phyloP scores from a whole-genome alignment of 2,329 filamentous ascomycete species.

The Hymenoscyphus repandus region DNA sequence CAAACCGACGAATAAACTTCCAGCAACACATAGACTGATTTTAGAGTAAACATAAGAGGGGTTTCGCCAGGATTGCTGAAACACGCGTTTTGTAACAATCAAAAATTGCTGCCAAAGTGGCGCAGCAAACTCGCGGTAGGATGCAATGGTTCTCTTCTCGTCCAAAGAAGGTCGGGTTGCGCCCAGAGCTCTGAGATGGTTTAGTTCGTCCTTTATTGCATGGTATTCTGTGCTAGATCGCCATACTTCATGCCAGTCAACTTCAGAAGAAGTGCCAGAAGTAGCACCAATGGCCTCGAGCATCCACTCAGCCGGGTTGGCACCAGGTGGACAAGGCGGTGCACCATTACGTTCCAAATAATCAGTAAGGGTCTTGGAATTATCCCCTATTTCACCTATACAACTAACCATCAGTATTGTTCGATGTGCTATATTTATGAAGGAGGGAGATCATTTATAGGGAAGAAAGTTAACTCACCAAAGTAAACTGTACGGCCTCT shows the following conservation, averaged over 20 bases:
- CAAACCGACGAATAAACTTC: constrained; percentile 47
- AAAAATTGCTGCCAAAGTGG: constrained; percentile 51
- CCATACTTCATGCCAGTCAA: constrained; percentile 60
- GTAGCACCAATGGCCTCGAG: constrained; percentile 48
- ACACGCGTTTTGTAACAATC: constrained; percentile 51
- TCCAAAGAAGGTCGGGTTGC: constrained; percentile 33
- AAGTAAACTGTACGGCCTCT: constrained; percentile 55
- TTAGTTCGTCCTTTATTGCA: constrained; percentile 18
- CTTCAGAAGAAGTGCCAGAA: constrained; percentile 53
- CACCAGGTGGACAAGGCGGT: constrained; percentile 54
- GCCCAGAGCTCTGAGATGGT: too few species aligned
- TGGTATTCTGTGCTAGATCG: constrained; percentile 29
- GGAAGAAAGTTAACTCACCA: background rate
- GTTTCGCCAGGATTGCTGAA: constrained; percentile 56
- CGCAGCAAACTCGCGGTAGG: constrained; percentile 53
- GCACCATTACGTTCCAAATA: constrained; percentile 73
- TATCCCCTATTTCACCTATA: constrained; percentile 50
- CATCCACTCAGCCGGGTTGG: constrained; percentile 85
- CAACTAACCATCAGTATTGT: too few species aligned
- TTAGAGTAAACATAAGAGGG: background rate
- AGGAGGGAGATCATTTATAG: too few species aligned
- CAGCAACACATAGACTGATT: too few species aligned
- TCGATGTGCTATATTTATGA: too few species aligned
- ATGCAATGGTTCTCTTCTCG: constrained; percentile 34
- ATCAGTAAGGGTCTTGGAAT: constrained; percentile 27